Evolutionary conservation across 164 flowering plant species (phyloP), one percentile per base, ranked within the genome.

Genomic region (Tinospora cordifolia): DNA sequence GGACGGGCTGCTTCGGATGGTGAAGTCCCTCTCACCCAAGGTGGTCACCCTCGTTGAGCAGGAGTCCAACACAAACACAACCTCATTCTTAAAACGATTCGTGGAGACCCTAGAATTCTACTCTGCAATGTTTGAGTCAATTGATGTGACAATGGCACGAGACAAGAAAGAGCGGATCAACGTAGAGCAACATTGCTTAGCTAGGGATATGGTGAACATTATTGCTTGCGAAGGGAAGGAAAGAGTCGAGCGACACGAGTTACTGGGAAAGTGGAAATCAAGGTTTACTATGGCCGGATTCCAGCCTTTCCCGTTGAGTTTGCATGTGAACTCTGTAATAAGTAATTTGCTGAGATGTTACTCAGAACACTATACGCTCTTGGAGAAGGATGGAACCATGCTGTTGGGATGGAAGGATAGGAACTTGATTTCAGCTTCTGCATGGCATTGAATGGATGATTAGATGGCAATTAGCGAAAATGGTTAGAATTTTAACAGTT

Each of bases 271-370:
- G 76, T 90, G 96, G 96, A 87, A 78, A 77, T 84, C 86, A 8
- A 82, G 96, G 80, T 78, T 90, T 13, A 81, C 79, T 13, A 88
- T 88, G 96, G 96, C 96, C 6, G 96, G 92, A 38, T 90, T 90
- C 72, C 71, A 27, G 70, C 88, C 83, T 17, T 85, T 65, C 76
- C 88, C 92, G 0, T 69, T 90, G 79, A 86, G 92, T 76, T 74
- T 82, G 19, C 85, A 86, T 40, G 92, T 88, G 22, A 86, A 84
- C 71, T 81, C 86, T 0, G 88, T 85, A 62, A 87, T 90, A 49
- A 69, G 71, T 66, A 67, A 72, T 38, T 77, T 90, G 70, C 73
- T 90, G 66, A 72, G 74, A 72, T 70, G 77, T 41, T 88, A 88
- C 72, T 87, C 88, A 0, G 82, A 86, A 68, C 81, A 87, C 73